Conservation (phyloP, 257 asterid genomes). For the Fraxinus anomala region DNA sequence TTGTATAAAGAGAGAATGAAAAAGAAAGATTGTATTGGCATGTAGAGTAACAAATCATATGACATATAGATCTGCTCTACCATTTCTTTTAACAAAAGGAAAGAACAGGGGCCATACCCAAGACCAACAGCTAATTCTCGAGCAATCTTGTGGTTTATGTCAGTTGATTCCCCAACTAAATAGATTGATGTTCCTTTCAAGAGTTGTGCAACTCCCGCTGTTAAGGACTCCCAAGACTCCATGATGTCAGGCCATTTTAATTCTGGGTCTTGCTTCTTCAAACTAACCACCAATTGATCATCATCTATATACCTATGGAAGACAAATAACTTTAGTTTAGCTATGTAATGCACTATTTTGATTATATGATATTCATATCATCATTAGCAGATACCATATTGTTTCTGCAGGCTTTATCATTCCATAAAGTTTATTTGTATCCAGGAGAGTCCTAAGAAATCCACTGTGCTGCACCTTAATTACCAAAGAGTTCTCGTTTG, state of each 20-base stretch:
- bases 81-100: slow-evolving; percentile 6
- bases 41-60: not conserved
- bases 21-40: not conserved
- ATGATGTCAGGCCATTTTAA: slow-evolving; percentile 91
- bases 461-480: slow-evolving; percentile 61
- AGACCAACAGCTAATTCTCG: slow-evolving; percentile 88
- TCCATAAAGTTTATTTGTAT: slow-evolving; percentile 65
- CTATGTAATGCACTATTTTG: not conserved
- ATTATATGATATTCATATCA: not conserved
- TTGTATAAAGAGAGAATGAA: slow-evolving; percentile 17
- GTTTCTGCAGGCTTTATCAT: slow-evolving; percentile 85
- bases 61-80: not conserved
- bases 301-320: slow-evolving; percentile 83
- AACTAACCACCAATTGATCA: slow-evolving; percentile 70
- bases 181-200: slow-evolving; percentile 79
- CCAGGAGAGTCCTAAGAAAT: slow-evolving; percentile 63
- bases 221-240: slow-evolving; percentile 95
- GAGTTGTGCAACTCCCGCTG: slow-evolving; percentile 65
- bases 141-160: slow-evolving; percentile 76
- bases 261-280: slow-evolving; percentile 80
- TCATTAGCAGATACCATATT: slow-evolving; percentile 58
- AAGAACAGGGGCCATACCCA: slow-evolving; percentile 51
- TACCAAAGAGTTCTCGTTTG: slow-evolving; percentile 65
- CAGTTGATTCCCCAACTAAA: slow-evolving; percentile 89
- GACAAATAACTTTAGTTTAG: not conserved